phyloP scores from a whole-genome alignment of 495 filamentous ascomycete genomes.

The Letharia lupina region DNA sequence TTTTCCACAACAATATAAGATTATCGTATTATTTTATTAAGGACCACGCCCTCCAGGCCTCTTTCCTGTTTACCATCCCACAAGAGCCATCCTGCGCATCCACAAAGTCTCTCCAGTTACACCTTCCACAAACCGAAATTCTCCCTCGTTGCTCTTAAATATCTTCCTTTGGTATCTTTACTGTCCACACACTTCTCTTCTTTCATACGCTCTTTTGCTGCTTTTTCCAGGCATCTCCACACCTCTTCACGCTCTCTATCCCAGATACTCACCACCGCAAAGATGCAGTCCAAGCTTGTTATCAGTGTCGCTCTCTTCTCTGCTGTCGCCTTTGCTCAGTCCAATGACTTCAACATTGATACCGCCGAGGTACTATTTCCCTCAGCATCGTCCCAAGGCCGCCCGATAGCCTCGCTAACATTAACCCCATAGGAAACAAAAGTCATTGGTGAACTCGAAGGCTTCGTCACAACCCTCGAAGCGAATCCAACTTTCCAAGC shows the following conservation, averaged over 20 bases:
- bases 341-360: slow-evolving; percentile 14
- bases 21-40: too few relatives aligned
- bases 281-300: slow-evolving; percentile 6
- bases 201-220: not conserved
- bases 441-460: not conserved
- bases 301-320: slow-evolving; percentile 5
- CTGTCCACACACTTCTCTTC: not conserved
- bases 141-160: not conserved
- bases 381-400: not conserved
- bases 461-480: slow-evolving; percentile 11
- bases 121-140: not conserved
- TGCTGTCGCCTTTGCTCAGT: not conserved
- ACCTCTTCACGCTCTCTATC: not conserved
- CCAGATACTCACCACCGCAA: not conserved
- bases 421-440: slow-evolving; percentile 4
- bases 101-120: not conserved
- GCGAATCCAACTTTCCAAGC: slow-evolving; percentile 14
- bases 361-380: slow-evolving; percentile 1
- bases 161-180: not conserved
- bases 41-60: too few relatives aligned
- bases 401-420: not conserved
- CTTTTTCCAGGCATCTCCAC: not conserved
- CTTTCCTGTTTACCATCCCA: not conserved
- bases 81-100: not conserved
- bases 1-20: too few relatives aligned